These are phyloP conservation scores for Evansstolkia leycettana DNA, from an alignment of 495 filamentous ascomycete species.

Conservation along the genomic window DNA sequence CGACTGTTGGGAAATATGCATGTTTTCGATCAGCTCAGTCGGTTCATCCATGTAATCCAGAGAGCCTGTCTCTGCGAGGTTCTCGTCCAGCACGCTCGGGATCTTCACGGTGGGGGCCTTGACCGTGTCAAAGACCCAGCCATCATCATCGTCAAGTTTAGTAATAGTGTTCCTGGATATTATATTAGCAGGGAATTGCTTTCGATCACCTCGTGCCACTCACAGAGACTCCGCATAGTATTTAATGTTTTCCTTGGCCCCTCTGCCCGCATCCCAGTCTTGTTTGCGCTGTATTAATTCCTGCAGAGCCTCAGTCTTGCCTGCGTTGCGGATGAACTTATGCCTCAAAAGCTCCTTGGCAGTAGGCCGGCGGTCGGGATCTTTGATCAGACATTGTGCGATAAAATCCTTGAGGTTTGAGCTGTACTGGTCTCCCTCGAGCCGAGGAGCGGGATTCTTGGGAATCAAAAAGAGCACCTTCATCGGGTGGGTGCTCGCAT, in stretches of 20 bases:
- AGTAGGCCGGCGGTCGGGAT: constrained; percentile 69
- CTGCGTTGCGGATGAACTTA: constrained; percentile 74
- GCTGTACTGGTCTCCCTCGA: constrained; percentile 78
- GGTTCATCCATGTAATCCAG: constrained; percentile 19
- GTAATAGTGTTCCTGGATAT: constrained; percentile 43
- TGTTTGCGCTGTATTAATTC: constrained; percentile 81
- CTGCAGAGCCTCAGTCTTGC: constrained; percentile 70
- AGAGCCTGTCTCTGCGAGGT: constrained; percentile 17
- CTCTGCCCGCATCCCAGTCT: constrained; percentile 57
- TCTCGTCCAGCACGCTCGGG: constrained; percentile 25
- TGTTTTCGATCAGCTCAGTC: constrained; percentile 26
- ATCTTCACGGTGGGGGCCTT: constrained; percentile 46
- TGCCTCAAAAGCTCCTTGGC: constrained; percentile 87
- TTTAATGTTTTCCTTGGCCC: constrained; percentile 47
- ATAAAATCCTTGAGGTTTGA: constrained; percentile 91
- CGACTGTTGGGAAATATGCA: constrained; percentile 27
- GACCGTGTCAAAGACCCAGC: constrained; percentile 98
- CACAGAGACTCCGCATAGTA: constrained; percentile 85
- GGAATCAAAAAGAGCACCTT: constrained; percentile 97
- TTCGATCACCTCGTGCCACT: constrained; percentile 9
- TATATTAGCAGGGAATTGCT: not conserved
- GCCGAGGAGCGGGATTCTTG: constrained; percentile 71
- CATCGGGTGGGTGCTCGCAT: constrained; percentile 90
- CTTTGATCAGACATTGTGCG: constrained; percentile 77
- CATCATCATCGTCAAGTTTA: constrained; percentile 51